A percentile compares a stretch with the other conserved stretches of the same genome.
phyloP scores from a whole-genome alignment of 2,329 filamentous ascomycete genomes.

The Claviceps arundinis region DNA sequence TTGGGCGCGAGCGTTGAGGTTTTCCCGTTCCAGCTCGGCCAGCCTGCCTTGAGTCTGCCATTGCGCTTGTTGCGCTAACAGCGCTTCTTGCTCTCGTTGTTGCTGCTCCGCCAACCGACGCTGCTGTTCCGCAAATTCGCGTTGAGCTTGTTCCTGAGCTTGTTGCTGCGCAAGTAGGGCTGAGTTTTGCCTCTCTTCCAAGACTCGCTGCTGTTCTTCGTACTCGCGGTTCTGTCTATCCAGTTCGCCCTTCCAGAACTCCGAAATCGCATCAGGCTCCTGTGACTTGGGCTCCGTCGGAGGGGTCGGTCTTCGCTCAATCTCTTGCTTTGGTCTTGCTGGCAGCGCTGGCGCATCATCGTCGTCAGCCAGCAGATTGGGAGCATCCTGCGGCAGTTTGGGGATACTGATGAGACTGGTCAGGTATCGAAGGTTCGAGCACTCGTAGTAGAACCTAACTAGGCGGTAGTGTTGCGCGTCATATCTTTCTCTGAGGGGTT shows the following conservation, averaged over 20 bases:
- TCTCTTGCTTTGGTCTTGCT: conserved; percentile 63
- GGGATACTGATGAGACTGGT: conserved; percentile 94
- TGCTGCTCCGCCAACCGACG: conserved; percentile 78
- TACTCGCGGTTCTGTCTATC: conserved; percentile 87
- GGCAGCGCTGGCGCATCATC: conserved; percentile 75
- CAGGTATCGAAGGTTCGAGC: conserved; percentile 90
- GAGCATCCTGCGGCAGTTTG: conserved; percentile 87
- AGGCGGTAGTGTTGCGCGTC: conserved; percentile 93
- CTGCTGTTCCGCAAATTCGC: conserved; percentile 95
- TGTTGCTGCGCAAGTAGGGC: conserved; percentile 72
- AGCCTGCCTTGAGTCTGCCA: conserved; percentile 93
- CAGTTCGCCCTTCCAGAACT: conserved; percentile 95
- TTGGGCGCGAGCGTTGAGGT: conserved; percentile 83
- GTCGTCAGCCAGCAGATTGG: conserved; percentile 76
- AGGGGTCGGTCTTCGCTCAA: conserved; percentile 54
- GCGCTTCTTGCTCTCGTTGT: conserved; percentile 76
- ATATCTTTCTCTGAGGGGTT: conserved; percentile 77
- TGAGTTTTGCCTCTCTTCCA: conserved; percentile 77
- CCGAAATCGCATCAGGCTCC: conserved; percentile 88
- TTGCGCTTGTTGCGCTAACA: conserved; percentile 76
- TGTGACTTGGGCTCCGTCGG: conserved; percentile 53
- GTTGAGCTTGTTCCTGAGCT: conserved; percentile 71
- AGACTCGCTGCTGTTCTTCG: conserved; percentile 78
- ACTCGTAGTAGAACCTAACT: conserved; percentile 98
- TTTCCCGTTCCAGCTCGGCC: conserved; percentile 89